Base-by-base conservation (phyloP, 495 filamentous ascomycete genomes). In the Xylaria sp. region DNA sequence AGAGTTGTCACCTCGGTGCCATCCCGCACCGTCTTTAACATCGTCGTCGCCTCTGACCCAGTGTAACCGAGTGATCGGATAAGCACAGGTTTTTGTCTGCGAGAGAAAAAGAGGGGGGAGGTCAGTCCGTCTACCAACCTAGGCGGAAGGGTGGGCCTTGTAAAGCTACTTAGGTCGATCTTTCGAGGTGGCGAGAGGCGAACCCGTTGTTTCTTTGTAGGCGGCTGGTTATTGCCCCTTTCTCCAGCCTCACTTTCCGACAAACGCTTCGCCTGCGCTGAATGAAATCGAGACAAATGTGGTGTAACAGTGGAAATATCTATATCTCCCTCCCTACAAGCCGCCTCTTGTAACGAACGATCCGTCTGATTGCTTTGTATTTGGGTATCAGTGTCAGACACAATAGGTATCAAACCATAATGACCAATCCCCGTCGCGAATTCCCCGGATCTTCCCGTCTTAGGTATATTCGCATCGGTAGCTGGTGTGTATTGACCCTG, bases 81-180 rank as follows among this genome's bases (percentile, higher is more conserved):
- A 2, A 87, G 84, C 24, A 85, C 78, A 19, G 75, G 79, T 19
- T 79, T 79, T n/a, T 83, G 72, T 59, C 78, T 81, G 72, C 85
- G 81, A 9, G 88, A 88, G 76, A 89, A 89, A 82, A 90, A 91
- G 6, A 89, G 79, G 5, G 89, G 88, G 6, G 85, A 89, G 0
- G 82, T 72, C 26, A 74, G 75, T 14, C 75, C 74, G 61, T 74
- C 73, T n/a, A 68, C 52, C 14, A 72, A 64, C 41, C 61, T 74
- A 31, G 61, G 71, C n/a, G 75, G 75, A n/a, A 75, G 65, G 29
- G 76, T 61, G 31, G 77, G 76, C 31, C 76, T 73, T 12, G 69
- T 58, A 61, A 80, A 71, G 64, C 58, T 65, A 37, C 79, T 74
- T 24, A 82, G 77, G 8, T 80, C 76, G 61, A 78, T 80, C 41